phyloP scores from a whole-genome alignment of 1,284 basidiomycete species.

The Puccinia coronata region DNA sequence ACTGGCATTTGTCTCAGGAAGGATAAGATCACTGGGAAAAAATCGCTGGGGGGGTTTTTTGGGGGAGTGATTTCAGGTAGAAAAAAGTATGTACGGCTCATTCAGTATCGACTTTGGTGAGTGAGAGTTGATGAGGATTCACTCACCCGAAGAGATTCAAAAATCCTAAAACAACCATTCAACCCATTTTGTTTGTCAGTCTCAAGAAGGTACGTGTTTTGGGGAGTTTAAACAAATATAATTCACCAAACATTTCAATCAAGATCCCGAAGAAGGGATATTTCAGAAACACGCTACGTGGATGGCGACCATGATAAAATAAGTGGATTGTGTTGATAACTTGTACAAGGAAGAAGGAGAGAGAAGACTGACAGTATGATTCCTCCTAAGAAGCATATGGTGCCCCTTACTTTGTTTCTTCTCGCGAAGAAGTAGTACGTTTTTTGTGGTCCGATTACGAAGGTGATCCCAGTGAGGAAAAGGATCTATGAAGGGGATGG shows the following conservation, averaged over 20 bases:
- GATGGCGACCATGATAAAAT: too few species aligned
- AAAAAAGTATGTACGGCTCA: not conserved
- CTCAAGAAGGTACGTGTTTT: not conserved
- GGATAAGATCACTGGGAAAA: constrained; percentile 97
- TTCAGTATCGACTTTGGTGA: not conserved
- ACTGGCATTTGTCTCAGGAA: constrained; percentile 93
- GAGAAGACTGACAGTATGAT: constrained; percentile 54
- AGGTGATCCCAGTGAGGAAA: constrained; percentile 84
- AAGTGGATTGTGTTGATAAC: too few species aligned
- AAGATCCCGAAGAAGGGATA: constrained; percentile 91
- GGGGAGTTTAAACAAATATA: too few species aligned
- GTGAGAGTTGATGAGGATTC: constrained; percentile 59
- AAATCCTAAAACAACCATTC: constrained; percentile 64
- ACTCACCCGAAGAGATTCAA: constrained; percentile 95
- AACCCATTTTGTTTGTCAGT: not conserved
- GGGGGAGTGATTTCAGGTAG: not conserved
- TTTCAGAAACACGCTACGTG: constrained; percentile 76
- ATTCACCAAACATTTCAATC: constrained; percentile 93
- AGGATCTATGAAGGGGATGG: constrained; percentile 66
- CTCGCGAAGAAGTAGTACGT: constrained; percentile 98
- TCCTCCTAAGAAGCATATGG: constrained; percentile 58
- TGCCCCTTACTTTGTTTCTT: constrained; percentile 93
- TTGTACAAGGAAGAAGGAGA: not conserved
- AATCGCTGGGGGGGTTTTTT: constrained; percentile 74
- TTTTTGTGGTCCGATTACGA: constrained; percentile 88